phyloP scores from a whole-genome alignment of 352 stramenopile species.

The Saprolegnia parasitica region DNA sequence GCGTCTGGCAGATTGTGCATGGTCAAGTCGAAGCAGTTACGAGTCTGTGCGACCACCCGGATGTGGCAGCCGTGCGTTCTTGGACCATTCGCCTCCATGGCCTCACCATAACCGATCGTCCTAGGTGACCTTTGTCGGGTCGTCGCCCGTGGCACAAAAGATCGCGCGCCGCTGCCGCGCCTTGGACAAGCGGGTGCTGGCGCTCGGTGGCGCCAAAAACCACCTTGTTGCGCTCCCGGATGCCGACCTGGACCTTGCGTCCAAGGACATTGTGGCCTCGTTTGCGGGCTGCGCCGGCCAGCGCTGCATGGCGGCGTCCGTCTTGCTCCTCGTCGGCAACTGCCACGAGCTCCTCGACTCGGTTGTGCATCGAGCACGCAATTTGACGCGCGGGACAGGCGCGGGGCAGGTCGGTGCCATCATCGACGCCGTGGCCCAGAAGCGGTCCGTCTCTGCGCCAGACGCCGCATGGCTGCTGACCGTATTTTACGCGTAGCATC shows the following conservation, averaged over 20 bases:
- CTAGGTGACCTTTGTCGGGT: conserved; percentile 95
- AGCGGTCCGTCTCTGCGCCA: conserved; percentile 30
- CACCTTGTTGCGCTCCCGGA: conserved; percentile 95
- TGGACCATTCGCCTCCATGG: background rate
- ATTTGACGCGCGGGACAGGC: conserved; percentile 84
- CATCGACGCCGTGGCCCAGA: conserved; percentile 88
- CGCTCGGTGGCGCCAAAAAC: conserved; percentile 96
- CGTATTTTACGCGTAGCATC: conserved; percentile 51
- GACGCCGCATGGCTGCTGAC: background rate
- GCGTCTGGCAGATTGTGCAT: conserved; percentile 84
- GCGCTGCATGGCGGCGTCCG: conserved; percentile 78
- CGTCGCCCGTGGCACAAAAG: conserved; percentile 88
- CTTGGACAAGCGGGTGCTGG: conserved; percentile 93
- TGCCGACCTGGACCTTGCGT: conserved; percentile 87
- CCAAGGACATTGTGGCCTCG: conserved; percentile 93
- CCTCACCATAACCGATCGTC: background rate
- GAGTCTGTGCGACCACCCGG: conserved; percentile 88
- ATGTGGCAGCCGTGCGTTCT: conserved; percentile 48
- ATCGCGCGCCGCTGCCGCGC: conserved; percentile 87
- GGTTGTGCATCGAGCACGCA: conserved; percentile 83
- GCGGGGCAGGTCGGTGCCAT: conserved; percentile 93
- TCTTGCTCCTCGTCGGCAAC: conserved; percentile 89
- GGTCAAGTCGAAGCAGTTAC: conserved; percentile 87
- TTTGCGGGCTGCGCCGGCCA: conserved; percentile 96
- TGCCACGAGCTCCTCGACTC: conserved; percentile 69